phyloP scores from a whole-genome alignment of 495 filamentous ascomycete genomes.

The Cenococcum geophilum region DNA sequence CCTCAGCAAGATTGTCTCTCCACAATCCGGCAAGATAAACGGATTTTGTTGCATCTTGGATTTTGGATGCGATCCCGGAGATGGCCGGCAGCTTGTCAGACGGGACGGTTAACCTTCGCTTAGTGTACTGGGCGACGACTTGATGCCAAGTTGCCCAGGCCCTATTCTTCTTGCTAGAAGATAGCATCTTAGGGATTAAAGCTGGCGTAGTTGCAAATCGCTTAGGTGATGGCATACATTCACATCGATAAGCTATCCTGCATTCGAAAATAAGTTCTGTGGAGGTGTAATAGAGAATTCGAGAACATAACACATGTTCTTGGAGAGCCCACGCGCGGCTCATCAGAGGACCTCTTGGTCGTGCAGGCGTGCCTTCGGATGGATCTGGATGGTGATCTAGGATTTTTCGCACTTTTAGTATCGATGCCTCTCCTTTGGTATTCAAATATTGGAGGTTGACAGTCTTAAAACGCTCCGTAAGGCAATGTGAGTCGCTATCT shows the following conservation, averaged over 20 bases:
- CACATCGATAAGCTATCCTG: constrained; percentile 8
- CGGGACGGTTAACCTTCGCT: constrained; percentile 14
- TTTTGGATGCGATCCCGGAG: constrained; percentile 27
- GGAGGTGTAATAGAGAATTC: constrained; percentile 16
- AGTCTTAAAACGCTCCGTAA: background rate
- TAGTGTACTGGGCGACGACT: background rate
- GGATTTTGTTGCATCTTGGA: constrained; percentile 16
- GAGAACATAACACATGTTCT: constrained; percentile 14
- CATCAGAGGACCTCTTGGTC: constrained; percentile 1
- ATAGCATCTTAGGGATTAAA: background rate
- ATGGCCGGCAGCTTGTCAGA: constrained; percentile 32
- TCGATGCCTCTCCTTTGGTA: background rate
- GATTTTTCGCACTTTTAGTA: background rate
- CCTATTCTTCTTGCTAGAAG: background rate
- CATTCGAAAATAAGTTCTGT: constrained; percentile 25
- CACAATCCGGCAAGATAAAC: constrained; percentile 33
- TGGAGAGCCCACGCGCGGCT: constrained; percentile 22
- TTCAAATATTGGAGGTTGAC: background rate
- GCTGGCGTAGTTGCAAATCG: background rate
- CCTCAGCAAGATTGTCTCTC: constrained; percentile 20
- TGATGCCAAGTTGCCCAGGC: background rate
- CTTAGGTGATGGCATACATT: constrained; percentile 10
- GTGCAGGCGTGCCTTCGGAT: background rate
- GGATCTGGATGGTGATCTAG: constrained; percentile 1
- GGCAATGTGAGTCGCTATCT: background rate